Percentiles rank a stretch among this genome's conserved stretches.
Conservation (phyloP, 352 stramenopile species). For the Pythium insidiosum region DNA sequence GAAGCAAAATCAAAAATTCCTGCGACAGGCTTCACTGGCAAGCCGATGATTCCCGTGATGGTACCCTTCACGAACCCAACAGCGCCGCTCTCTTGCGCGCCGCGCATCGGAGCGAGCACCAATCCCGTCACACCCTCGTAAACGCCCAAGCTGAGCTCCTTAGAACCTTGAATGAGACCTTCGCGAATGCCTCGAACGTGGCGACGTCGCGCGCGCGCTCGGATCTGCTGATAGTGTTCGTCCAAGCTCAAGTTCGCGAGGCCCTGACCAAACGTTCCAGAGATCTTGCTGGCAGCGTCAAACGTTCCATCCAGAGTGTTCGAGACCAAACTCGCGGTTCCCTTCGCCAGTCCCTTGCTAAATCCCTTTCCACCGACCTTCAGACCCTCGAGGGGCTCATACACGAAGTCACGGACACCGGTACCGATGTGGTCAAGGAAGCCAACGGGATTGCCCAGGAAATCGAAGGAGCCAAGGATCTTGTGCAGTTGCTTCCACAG, state of each 20-base stretch:
- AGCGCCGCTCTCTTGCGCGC: slow-evolving; percentile 66
- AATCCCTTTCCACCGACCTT: slow-evolving; percentile 85
- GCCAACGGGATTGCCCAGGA: slow-evolving; percentile 81
- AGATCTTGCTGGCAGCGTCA: slow-evolving; percentile 84
- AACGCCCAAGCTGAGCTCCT: slow-evolving; percentile 74
- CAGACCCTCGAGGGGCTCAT: slow-evolving; percentile 92
- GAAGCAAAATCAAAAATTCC: slow-evolving; percentile 89
- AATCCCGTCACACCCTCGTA: slow-evolving; percentile 82
- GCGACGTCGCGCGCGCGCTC: slow-evolving; percentile 59
- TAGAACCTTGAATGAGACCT: slow-evolving; percentile 76
- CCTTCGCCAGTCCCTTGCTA: slow-evolving; percentile 79
- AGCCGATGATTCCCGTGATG: slow-evolving; percentile 81
- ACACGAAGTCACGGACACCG: slow-evolving; percentile 94
- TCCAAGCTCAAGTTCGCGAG: slow-evolving; percentile 82
- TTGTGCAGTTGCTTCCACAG: slow-evolving; percentile 88
- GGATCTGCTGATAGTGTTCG: slow-evolving; percentile 83
- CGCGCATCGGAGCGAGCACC: slow-evolving; percentile 76
- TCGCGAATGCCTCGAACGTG: slow-evolving; percentile 77
- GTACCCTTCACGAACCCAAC: slow-evolving; percentile 82
- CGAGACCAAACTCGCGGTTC: slow-evolving; percentile 78
- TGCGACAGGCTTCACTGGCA: slow-evolving; percentile 81
- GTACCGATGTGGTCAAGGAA: slow-evolving; percentile 94
- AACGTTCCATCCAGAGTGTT: slow-evolving; percentile 86
- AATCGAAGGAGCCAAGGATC: slow-evolving; percentile 84
- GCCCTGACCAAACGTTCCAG: slow-evolving; percentile 81